Evolutionary conservation across 345 rosid species (phyloP).

Genomic region (Psidium friedrichsthalianum): DNA sequence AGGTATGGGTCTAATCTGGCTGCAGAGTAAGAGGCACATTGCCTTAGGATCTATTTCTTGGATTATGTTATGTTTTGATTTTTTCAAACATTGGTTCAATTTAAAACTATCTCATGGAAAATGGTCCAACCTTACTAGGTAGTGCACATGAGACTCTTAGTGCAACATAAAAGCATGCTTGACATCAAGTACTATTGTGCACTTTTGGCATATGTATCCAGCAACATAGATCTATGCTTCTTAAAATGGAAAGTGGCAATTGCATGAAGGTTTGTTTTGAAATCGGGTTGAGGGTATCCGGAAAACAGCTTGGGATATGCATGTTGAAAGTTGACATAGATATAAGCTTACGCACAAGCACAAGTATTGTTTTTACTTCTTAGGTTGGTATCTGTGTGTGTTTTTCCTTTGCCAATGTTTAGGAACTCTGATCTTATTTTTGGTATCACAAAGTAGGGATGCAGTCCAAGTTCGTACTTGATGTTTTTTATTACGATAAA

Average conservation of each 20-base stretch:
- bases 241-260: background rate
- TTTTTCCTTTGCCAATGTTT: background rate
- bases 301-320: background rate
- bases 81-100: background rate
- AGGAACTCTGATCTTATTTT: background rate
- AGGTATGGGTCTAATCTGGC: background rate
- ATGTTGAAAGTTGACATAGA: background rate
- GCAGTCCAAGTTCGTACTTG: background rate
- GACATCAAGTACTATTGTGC: background rate
- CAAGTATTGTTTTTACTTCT: background rate
- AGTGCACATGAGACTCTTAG: background rate
- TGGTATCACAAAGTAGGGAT: background rate
- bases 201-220: background rate
- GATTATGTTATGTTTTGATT: background rate
- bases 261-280: background rate
- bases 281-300: background rate
- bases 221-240: background rate
- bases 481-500: background rate
- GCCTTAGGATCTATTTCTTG: background rate
- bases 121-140: background rate
- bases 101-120: background rate
- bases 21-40: background rate
- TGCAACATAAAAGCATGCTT: background rate
- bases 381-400: background rate
- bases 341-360: background rate